Evolutionary conservation across 768 basidiomycete species (phyloP), one percentile per base, ranked within the genome.

Genomic region (Infundibulicybe gibba): DNA sequence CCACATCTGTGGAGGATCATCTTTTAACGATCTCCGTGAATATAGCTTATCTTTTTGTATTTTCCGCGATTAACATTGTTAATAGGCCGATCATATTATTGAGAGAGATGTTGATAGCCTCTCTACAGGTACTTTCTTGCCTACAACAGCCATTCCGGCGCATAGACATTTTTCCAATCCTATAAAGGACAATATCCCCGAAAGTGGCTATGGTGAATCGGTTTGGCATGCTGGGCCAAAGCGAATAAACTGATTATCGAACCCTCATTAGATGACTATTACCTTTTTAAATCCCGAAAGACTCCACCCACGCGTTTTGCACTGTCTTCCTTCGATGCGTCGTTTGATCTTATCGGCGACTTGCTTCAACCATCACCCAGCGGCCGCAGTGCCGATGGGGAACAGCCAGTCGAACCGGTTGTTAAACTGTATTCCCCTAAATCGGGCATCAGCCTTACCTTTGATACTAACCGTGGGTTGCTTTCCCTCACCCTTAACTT

Each of bases 391-490:
- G n/a, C 45, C 53, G 34, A 56, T 57, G 20, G 64, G 64, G 32
- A 59, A 61, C 19, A 60, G 65, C 35, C 50, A 25, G 25, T 65
- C 12, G 67, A 71, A 4, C 69, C 80, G 8, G 69, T 79, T 21
- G 77, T 80, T 32, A 71, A 73, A 50, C 71, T 90, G 25, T 65
- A 68, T 1, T 79, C 81, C 10, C 69, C 67, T 13, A 76, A 74
- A 56, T 82, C 81, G 8, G 84, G 86, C 5, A 65, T 87, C 39
- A 73, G 65, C 31, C 62, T 88, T 30, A 58, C 72, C 21, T 87
- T 89, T 58, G 75, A 80, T 51, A 78, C 81, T 8, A 89, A 90
- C 61, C 86, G 86, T 88, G 52, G 49, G 85, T 72, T 21, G 14
- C 42, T 31, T 21, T 32, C 35, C 30, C 45, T 40, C 43, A 37